A percentile compares a stretch with the other conserved stretches of the same genome.
Conservation (phyloP, 2,329 filamentous ascomycete species). For the Hypoxylon sp. region DNA sequence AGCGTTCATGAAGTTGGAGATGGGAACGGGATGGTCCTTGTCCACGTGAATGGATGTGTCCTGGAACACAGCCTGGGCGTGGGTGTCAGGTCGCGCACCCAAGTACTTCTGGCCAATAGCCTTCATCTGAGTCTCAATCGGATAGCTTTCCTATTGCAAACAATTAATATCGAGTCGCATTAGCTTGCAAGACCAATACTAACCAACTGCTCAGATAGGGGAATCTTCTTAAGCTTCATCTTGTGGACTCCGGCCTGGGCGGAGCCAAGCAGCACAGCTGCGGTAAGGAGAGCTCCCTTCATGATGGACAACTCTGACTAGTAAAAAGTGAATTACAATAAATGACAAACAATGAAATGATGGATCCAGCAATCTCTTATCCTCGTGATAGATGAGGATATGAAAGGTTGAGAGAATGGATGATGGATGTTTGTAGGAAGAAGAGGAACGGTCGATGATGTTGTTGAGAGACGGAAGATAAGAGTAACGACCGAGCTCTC, state of each 20-base stretch:
- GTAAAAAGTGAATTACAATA: constrained; percentile 23
- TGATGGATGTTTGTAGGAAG: constrained; percentile 21
- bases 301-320: constrained; percentile 63
- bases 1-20: constrained; percentile 98
- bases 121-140: constrained; percentile 82
- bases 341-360: constrained; percentile 8
- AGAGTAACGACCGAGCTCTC: constrained; percentile 30
- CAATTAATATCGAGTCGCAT: constrained; percentile 33
- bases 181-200: constrained; percentile 47
- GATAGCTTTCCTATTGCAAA: constrained; percentile 71
- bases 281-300: constrained; percentile 85
- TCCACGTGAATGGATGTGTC: constrained; percentile 72
- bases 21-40: constrained; percentile 80
- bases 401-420: constrained; percentile 25
- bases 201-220: constrained; percentile 91
- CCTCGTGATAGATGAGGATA: constrained; percentile 19
- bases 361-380: constrained; percentile 5
- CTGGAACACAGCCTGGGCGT: constrained; percentile 82
- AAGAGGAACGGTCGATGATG: constrained; percentile 33
- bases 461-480: constrained; percentile 31
- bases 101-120: constrained; percentile 96
- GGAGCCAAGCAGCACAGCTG: constrained; percentile 81
- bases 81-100: constrained; percentile 75
- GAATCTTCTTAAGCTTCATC: constrained; percentile 97
- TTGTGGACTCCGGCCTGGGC: constrained; percentile 89